phyloP scores from a whole-genome alignment of 768 basidiomycete genomes.

The Daedaleopsis sinensis region DNA sequence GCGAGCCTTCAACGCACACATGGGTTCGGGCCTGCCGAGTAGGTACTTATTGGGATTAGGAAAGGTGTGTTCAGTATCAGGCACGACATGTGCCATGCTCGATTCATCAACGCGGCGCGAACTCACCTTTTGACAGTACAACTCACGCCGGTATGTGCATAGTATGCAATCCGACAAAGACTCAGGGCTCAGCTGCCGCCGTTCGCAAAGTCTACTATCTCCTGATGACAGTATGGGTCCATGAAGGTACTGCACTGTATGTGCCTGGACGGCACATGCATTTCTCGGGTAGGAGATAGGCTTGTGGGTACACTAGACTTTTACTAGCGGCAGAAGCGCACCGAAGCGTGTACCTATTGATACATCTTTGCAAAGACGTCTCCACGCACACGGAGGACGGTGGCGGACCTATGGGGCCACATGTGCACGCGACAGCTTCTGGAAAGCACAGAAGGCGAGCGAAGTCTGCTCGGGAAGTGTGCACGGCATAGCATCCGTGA shows the following conservation, averaged over 20 bases:
- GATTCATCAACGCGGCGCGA: no score
- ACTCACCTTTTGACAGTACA: no score
- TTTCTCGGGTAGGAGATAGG: slow-evolving; percentile 1
- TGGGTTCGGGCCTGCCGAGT: no score
- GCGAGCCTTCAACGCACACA: no score
- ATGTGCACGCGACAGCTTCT: slow-evolving; percentile 4
- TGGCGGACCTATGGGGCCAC: slow-evolving; percentile 6
- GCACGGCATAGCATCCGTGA: neutral
- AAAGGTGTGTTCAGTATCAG: no score
- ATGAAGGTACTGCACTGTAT: neutral
- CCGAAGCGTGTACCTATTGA: neutral
- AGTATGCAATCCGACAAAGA: no score
- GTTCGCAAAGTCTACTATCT: neutral
- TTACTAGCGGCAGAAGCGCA: neutral
- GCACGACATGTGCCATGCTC: no score
- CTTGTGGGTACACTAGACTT: neutral
- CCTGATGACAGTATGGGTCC: neutral
- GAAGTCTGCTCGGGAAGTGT: no score
- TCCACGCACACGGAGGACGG: neutral
- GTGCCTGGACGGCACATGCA: slow-evolving; percentile 19
- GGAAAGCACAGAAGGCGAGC: neutral
- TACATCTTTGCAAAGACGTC: neutral
- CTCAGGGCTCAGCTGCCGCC: no score
- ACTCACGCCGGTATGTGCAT: no score
- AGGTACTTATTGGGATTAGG: no score